These are phyloP conservation scores for Acanthamoeba triangularis DNA, from an alignment of 208 protist species.

Conservation along the genomic window DNA sequence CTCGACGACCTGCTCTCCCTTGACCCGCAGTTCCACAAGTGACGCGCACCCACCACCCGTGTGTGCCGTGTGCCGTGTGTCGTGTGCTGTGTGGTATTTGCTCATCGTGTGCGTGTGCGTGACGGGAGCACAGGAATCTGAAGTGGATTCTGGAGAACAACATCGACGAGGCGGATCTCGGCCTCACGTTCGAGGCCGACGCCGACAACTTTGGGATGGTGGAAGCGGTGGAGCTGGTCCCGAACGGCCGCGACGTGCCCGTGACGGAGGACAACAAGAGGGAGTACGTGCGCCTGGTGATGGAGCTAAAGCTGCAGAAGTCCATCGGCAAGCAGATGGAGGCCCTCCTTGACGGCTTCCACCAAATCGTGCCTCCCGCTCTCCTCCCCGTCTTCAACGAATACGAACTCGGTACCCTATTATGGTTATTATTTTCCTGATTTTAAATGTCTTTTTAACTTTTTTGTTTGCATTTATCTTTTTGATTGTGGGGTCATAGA, in stretches of 20 bases:
- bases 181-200: conserved; percentile 96
- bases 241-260: conserved; percentile 94
- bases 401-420: conserved; percentile 98
- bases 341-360: conserved; percentile 97
- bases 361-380: conserved; percentile 96
- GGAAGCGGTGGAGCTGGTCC: conserved; percentile 94
- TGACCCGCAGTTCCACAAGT: conserved; percentile 96
- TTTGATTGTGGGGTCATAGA: not conserved
- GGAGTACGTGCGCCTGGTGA: conserved; percentile 97
- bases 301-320: conserved; percentile 44
- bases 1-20: conserved; percentile 97
- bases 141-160: conserved; percentile 92
- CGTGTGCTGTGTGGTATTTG: not conserved
- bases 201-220: conserved; percentile 93
- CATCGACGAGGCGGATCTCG: conserved; percentile 90
- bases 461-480: not conserved
- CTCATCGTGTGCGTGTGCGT: not conserved
- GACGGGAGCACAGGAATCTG: not conserved
- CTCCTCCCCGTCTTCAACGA: conserved; percentile 97
- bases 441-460: too few species aligned
- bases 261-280: conserved; percentile 97
- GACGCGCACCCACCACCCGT: conserved; percentile 85
- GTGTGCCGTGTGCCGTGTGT: not conserved
- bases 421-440: too few species aligned
- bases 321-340: conserved; percentile 97